phyloP scores from a whole-genome alignment of 306 rosid genomes.

The Dalbergia cultrata region DNA sequence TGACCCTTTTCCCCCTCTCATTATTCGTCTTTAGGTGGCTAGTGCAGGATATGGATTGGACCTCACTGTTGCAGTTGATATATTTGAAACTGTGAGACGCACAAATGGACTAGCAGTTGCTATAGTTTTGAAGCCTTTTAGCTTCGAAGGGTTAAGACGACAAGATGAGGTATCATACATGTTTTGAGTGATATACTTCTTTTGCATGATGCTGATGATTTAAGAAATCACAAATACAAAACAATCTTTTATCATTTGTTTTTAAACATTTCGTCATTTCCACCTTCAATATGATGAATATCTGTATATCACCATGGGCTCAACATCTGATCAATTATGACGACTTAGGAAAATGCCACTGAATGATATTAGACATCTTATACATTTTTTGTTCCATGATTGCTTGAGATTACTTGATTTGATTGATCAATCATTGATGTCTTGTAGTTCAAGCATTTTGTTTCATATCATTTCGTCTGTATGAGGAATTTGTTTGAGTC shows the following conservation, averaged over 20 bases:
- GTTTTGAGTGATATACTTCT: slow-evolving; percentile 20
- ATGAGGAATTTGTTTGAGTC: slow-evolving; percentile 28
- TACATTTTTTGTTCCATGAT: not conserved
- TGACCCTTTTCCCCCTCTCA: not conserved
- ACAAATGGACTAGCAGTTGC: slow-evolving; percentile 73
- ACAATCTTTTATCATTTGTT: slow-evolving; percentile 11
- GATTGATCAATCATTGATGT: slow-evolving; percentile 27
- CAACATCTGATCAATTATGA: slow-evolving; percentile 16
- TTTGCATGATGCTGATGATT: slow-evolving; percentile 1
- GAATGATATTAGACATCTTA: slow-evolving; percentile 12
- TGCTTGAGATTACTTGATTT: slow-evolving; percentile 23
- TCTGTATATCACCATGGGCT: slow-evolving; percentile 30
- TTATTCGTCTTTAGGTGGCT: slow-evolving; percentile 71
- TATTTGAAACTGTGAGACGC: slow-evolving; percentile 73
- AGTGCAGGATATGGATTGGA: slow-evolving; percentile 94
- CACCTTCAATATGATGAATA: slow-evolving; percentile 27
- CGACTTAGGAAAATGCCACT: not conserved
- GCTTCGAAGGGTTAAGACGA: slow-evolving; percentile 92
- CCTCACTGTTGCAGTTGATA: slow-evolving; percentile 64
- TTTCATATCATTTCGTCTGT: slow-evolving; percentile 21
- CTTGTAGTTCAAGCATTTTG: slow-evolving; percentile 19
- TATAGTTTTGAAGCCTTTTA: slow-evolving; percentile 86
- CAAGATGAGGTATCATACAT: slow-evolving; percentile 75
- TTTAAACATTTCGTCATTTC: slow-evolving; percentile 9
- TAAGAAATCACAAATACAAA: slow-evolving; percentile 17